phyloP scores from a whole-genome alignment of 257 asterid genomes.

The Leptodermis oblonga region DNA sequence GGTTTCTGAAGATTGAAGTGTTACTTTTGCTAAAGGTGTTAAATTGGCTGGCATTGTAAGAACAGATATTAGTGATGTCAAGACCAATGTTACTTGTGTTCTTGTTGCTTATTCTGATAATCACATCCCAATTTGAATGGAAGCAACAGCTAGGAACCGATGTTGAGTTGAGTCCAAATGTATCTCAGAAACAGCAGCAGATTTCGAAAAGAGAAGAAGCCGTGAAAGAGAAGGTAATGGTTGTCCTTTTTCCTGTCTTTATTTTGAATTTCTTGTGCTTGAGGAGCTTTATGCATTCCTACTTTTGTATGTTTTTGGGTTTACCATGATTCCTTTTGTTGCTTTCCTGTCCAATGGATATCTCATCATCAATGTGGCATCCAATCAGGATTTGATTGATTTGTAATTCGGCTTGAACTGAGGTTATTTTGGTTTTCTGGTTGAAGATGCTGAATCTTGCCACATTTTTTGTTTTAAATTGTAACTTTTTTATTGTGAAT shows the following conservation, averaged over 20 bases:
- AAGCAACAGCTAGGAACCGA: constrained; percentile 62
- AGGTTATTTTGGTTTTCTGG: neutral
- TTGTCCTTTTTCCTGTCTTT: constrained; percentile 1
- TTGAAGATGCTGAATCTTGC: neutral
- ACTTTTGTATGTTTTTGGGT: neutral
- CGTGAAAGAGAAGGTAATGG: constrained; percentile 70
- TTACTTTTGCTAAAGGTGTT: constrained; percentile 1
- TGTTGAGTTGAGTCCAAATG: constrained; percentile 46
- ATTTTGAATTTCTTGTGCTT: neutral
- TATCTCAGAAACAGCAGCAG: constrained; percentile 61
- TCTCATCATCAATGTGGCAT: neutral
- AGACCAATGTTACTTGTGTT: constrained; percentile 71
- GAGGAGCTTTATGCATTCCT: neutral
- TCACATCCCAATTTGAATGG: constrained; percentile 93
- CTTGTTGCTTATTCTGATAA: constrained; percentile 57
- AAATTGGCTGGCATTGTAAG: too few species aligned
- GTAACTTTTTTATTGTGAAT: too few species aligned
- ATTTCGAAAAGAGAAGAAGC: constrained; percentile 63
- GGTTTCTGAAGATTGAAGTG: neutral
- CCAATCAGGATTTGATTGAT: neutral
- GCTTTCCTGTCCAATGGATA: neutral
- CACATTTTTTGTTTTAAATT: too few species aligned
- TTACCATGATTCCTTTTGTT: neutral
- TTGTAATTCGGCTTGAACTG: neutral
- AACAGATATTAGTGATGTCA: constrained; percentile 56